Evolutionary conservation across 2,329 filamentous ascomycete species (phyloP).

Genomic region (Aspergillus cejpii): DNA sequence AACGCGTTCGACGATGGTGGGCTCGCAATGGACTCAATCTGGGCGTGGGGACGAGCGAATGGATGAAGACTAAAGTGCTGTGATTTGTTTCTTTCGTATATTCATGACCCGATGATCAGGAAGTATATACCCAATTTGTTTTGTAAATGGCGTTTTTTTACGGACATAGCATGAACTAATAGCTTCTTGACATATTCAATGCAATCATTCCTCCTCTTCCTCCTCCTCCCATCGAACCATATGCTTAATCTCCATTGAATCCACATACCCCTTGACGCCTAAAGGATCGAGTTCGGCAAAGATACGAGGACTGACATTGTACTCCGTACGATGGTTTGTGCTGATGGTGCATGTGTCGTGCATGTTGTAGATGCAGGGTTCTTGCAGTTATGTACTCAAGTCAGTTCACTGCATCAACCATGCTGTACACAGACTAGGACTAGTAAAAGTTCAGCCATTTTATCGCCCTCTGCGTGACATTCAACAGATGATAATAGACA

Average conservation of each 20-base stretch:
- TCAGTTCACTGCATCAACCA: too few species aligned
- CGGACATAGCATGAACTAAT: not conserved
- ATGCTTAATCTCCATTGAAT: slow-evolving; percentile 27
- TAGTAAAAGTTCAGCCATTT: too few species aligned
- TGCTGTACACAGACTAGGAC: too few species aligned
- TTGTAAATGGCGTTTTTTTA: not conserved
- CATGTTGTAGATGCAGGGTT: too few species aligned
- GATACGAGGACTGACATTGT: too few species aligned
- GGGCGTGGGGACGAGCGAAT: slow-evolving; percentile 75
- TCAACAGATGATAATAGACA: too few species aligned
- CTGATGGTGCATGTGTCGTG: too few species aligned
- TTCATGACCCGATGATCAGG: not conserved
- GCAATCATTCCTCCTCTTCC: not conserved
- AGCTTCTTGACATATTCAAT: not conserved
- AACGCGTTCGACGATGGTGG: slow-evolving; percentile 79
- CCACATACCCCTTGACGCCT: slow-evolving; percentile 19
- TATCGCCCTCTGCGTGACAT: too few species aligned
- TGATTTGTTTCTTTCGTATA: slow-evolving; percentile 27
- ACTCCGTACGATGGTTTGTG: too few species aligned
- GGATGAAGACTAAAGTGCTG: slow-evolving; percentile 75
- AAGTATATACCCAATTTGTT: not conserved
- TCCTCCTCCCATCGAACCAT: not conserved
- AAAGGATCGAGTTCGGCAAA: too few species aligned
- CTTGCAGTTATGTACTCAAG: too few species aligned
- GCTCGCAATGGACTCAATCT: slow-evolving; percentile 73